phyloP scores from a whole-genome alignment of 2,329 filamentous ascomycete genomes.

The Pseudocercospora musae region DNA sequence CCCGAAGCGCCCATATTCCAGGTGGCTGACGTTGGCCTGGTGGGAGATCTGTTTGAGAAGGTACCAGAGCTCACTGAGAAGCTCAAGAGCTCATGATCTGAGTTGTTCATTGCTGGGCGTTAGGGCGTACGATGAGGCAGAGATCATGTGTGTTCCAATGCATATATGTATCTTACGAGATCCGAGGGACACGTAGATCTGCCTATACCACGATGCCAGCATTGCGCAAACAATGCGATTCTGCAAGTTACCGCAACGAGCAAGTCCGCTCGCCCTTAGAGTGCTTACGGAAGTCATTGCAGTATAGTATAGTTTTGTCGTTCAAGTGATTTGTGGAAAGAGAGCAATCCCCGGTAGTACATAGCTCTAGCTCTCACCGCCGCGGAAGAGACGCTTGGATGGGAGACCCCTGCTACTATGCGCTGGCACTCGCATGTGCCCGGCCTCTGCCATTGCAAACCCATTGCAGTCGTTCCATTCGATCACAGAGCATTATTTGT shows the following conservation, averaged over 20 bases:
- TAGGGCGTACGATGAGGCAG: background rate
- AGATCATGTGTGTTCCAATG: background rate
- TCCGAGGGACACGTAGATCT: conserved; percentile 4
- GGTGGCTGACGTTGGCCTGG: conserved; percentile 90
- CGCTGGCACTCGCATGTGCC: background rate
- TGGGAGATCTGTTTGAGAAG: conserved; percentile 93
- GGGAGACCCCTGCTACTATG: background rate
- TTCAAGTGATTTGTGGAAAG: background rate
- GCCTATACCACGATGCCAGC: background rate
- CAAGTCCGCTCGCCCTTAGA: background rate
- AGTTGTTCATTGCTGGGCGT: conserved; percentile 2
- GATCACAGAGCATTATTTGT: background rate
- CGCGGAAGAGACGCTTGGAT: background rate
- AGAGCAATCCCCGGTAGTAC: background rate
- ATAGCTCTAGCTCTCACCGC: background rate
- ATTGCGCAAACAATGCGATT: background rate
- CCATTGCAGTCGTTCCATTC: background rate
- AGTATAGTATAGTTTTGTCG: background rate
- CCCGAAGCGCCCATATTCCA: conserved; percentile 97
- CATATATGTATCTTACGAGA: conserved; percentile 1
- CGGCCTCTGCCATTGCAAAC: background rate
- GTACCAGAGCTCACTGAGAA: conserved; percentile 96
- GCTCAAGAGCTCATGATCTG: conserved; percentile 56
- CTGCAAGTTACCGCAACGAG: background rate
- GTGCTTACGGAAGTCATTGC: background rate